Evolutionary conservation across 116 monocot genomes (phyloP), one percentile per base, ranked within the genome.

Genomic region (Trichopus zeylanicus): DNA sequence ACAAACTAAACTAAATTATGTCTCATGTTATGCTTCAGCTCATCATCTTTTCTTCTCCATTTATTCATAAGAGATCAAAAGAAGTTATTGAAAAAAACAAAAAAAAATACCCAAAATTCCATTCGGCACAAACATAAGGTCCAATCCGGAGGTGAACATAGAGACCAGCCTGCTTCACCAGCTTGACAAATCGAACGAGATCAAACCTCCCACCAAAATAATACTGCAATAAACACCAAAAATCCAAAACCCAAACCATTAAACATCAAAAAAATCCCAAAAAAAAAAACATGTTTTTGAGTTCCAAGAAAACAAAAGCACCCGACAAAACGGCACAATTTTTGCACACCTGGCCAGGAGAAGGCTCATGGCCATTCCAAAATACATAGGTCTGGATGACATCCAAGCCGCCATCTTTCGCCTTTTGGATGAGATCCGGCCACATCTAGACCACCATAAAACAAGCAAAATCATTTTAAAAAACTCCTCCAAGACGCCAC

Each of bases 381-480:
- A 92, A 92, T 29, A 92, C 92, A 49, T 87, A 92, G 15, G 92
- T 92, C 67, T 92, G 79, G 12, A 92, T 84, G 26, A 87, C 92
- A 60, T 92, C 87, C 70, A 92, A 56, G 6, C 87, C 92, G 6
- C 87, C 87, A 58, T 87, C 84, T 64, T 92, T 92, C 6, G 92
- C 92, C 68, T 87, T 92, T 69, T 79, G 78, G 24, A 92, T 92
- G 62, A 92, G 81, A 61, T 81, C 84, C 28, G 92, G 87, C 92
- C 87, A 92, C 87, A 87, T 92, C 92, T 92, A 64, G 18, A 49
- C 32, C 24, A 34, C 31, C 30, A 22, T n/a, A 56, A 30, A 33
- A 20, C 22, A 13, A 3, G 8, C 60, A 73, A 37, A 51, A 59
- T 25, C 21, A 27, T 6, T 31, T 7, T 29, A 61, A 30, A 31